Conservation (phyloP, 176 grass and related monocot species). For the Lolium multiflorum region DNA sequence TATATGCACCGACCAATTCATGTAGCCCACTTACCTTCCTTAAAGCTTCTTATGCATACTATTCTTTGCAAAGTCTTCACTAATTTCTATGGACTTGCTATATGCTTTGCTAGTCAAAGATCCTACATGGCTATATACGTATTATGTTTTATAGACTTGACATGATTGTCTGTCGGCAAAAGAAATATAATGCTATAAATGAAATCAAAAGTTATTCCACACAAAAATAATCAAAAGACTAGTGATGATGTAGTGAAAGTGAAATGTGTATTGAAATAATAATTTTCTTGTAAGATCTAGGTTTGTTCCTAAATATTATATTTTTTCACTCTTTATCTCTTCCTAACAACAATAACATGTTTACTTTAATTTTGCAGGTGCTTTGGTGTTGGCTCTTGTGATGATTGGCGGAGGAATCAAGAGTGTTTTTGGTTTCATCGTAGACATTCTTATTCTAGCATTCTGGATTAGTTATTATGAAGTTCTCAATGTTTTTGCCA, state of each 20-base stretch:
- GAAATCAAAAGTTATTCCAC: not conserved
- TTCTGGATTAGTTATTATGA: too few relatives aligned
- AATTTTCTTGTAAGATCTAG: not conserved
- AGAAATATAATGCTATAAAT: not conserved
- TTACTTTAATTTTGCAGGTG: not conserved
- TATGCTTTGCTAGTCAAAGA: not conserved
- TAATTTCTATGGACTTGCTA: not conserved
- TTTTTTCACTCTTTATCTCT: not conserved
- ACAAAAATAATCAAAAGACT: too few relatives aligned
- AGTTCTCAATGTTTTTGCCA: too few relatives aligned
- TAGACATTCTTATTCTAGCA: too few relatives aligned
- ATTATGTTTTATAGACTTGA: not conserved
- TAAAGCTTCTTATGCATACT: not conserved
- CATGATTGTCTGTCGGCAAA: not conserved
- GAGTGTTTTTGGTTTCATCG: too few relatives aligned
- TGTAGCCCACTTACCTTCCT: not conserved
- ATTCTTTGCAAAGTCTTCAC: not conserved
- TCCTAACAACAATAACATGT: not conserved
- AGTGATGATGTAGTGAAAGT: not conserved
- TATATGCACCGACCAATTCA: not conserved
- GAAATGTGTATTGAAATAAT: not conserved
- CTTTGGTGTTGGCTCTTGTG: not conserved
- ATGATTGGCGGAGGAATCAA: not conserved
- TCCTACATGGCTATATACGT: not conserved
- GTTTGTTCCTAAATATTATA: not conserved